Conservation (phyloP, 768 basidiomycete species). For the Lactarius hatsudake region DNA sequence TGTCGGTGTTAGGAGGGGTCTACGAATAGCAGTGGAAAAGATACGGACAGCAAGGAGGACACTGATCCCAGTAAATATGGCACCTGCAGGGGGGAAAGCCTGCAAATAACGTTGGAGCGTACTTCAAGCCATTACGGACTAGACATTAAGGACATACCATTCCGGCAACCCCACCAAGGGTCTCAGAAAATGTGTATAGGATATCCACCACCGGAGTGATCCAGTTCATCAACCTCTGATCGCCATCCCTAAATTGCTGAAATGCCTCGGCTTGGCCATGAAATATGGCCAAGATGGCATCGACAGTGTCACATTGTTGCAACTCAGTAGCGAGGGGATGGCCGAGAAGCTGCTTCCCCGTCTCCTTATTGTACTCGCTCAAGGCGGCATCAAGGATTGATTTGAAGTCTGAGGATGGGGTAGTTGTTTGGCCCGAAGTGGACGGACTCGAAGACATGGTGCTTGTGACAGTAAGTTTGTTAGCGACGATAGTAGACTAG, state of each 20-base stretch:
- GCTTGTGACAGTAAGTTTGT: no score
- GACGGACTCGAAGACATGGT: no score
- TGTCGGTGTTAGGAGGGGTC: neutral
- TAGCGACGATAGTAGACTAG: no score
- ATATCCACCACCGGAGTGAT: no score
- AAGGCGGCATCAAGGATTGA: no score
- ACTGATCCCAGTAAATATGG: slow-evolving; percentile 1
- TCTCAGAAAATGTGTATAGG: no score
- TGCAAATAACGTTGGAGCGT: neutral
- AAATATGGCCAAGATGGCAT: neutral
- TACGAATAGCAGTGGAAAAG: neutral
- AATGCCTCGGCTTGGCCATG: neutral
- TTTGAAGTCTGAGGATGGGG: no score
- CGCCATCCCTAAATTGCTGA: neutral
- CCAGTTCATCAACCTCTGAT: no score
- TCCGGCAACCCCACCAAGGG: neutral
- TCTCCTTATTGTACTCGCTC: slow-evolving; percentile 32
- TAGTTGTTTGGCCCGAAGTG: no score
- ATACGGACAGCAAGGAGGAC: slow-evolving; percentile 6
- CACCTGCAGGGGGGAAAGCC: neutral
- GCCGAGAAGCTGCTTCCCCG: no score
- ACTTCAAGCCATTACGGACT: neutral
- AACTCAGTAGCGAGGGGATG: no score
- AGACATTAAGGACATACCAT: neutral
- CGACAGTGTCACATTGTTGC: no score